Base-by-base conservation (phyloP, 164 flowering plant species). In the Cinnamomum micranthum region DNA sequence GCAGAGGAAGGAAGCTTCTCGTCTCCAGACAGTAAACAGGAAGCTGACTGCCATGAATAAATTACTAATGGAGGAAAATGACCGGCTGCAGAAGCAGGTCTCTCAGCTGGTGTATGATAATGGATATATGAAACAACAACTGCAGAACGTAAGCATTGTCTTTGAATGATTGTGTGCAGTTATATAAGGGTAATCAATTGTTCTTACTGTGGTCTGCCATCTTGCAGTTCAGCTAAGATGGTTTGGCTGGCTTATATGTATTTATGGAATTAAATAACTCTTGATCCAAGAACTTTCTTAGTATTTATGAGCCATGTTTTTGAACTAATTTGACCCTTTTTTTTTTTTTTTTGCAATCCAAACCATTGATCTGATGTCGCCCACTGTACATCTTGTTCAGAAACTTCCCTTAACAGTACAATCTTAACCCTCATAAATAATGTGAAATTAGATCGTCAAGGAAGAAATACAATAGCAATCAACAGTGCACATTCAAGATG, bases 21-120 rank as follows among this genome's bases (percentile, higher is more conserved):
- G 91, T 17, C 89, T 92, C 33, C 91, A 87, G 86, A 88, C 91
- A 2, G 95, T 91, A 27, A 92, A 92, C 79, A 80, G 87, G 84
- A 92, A 91, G 89, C 85, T 92, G 77, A 80, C 83, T 77, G 94
- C 97, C 55, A 91, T 92, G 97, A 92, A 92, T 84, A 91, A 91
- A 86, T 82, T 92, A 80, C 81, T 92, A 82, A 92, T 91, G 95
- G 97, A 92, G 81, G 97, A 92, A 80, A 91, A 92, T 81, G 97
- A 92, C 77, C 91, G 97, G 22, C 78, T 92, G 70, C 97, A 91
- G 83, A 92, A 92, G 81, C 97, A 92, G 84, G 93, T 92, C 74
- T 92, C 97, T 0, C 91, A 91, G 64, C 50, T 92, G 81, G 93
- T 91, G 50, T 90, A 87, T 82, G 92, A 92, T 71, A 92, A 92